Evolutionary conservation across 2,329 filamentous ascomycete genomes (phyloP), one percentile per base, ranked within the genome.

Genomic region (Colletotrichum lupini): DNA sequence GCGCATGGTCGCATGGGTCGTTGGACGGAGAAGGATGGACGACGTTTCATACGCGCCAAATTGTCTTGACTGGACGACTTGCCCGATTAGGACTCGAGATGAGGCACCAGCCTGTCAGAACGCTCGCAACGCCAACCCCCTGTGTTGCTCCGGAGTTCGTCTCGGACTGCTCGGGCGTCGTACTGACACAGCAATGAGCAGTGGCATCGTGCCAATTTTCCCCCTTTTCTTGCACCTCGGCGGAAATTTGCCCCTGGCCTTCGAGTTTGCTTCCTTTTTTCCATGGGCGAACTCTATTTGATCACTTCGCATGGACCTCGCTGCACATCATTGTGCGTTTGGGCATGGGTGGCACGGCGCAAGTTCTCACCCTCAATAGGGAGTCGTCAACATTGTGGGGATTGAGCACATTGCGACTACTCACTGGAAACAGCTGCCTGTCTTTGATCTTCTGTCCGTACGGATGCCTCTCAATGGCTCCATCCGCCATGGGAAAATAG

Each of bases 301-400:
- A 28, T 22, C n/a, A 46, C n/a, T 32, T 28, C 57, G 68, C 67
- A 71, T 62, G 56, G 57, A 14, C 19, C 19, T 37, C 30, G 30
- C 71, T 73, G 61, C 71, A 67, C 71, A 72, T 73, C 71, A 71
- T 73, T 67, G 42, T 71, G 67, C 61, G 68, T 62, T 62, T 73
- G 35, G 59, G 67, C 71, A 73, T 72, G 71, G 71, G 62, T 73
- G 67, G 60, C 71, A 67, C 71, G 62, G 66, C 66, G 55, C 70
- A 64, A 53, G 49, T 6, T 32, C 28, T 68, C 32, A 24, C 14
- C 32, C 22, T 19, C 22, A 19, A 59, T 56, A 46, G n/a, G 26
- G 35, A 65, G 19, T 24, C 55, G 68, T 22, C 61, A 42, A 24
- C 58, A 11, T 37, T 42, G 69, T 64, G 69, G 69, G 59, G 59